These are phyloP conservation scores for Strobilomyces dryophilus DNA, from an alignment of 768 basidiomycete species.

Conservation along the genomic window DNA sequence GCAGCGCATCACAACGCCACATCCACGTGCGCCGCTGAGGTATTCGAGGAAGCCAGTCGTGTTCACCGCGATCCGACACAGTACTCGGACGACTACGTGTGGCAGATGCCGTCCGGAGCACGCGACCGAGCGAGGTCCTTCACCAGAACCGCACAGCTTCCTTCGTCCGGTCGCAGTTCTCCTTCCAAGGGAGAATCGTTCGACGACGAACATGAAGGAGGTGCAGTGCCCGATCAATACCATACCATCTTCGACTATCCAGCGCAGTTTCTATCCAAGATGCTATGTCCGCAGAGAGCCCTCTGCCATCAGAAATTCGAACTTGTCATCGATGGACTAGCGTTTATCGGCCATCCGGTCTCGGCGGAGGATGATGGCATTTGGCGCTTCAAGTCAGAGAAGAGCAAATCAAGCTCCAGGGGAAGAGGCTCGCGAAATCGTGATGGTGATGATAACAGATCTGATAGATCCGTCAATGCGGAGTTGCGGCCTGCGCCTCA, in stretches of 20 bases:
- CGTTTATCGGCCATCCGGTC: slow-evolving; percentile 93
- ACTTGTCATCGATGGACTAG: slow-evolving; percentile 85
- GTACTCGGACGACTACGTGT: slow-evolving; percentile 50
- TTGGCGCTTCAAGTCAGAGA: slow-evolving; percentile 75
- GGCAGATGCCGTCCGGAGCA: slow-evolving; percentile 51
- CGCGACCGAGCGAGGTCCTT: slow-evolving; percentile 53
- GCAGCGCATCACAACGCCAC: slow-evolving; percentile 51
- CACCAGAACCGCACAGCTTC: slow-evolving; percentile 39
- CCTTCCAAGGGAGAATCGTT: slow-evolving; percentile 44
- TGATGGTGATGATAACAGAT: slow-evolving; percentile 32
- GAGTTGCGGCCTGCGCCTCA: slow-evolving; percentile 26
- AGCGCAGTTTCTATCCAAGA: slow-evolving; percentile 71
- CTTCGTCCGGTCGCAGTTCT: slow-evolving; percentile 49
- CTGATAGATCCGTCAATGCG: slow-evolving; percentile 33
- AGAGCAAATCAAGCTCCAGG: slow-evolving; percentile 44
- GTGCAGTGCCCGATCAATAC: slow-evolving; percentile 46
- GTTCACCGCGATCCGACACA: slow-evolving; percentile 4
- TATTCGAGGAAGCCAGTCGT: background rate
- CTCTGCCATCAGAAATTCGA: slow-evolving; percentile 96
- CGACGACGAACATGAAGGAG: slow-evolving; percentile 32
- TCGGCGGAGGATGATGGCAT: slow-evolving; percentile 66
- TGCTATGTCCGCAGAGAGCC: slow-evolving; percentile 72
- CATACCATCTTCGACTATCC: slow-evolving; percentile 76
- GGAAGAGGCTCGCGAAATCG: slow-evolving; percentile 55
- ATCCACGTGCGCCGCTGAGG: slow-evolving; percentile 22